Conservation (phyloP, 225 moss, liverwort and hornwort species). For the Marchantia polymorpha region DNA sequence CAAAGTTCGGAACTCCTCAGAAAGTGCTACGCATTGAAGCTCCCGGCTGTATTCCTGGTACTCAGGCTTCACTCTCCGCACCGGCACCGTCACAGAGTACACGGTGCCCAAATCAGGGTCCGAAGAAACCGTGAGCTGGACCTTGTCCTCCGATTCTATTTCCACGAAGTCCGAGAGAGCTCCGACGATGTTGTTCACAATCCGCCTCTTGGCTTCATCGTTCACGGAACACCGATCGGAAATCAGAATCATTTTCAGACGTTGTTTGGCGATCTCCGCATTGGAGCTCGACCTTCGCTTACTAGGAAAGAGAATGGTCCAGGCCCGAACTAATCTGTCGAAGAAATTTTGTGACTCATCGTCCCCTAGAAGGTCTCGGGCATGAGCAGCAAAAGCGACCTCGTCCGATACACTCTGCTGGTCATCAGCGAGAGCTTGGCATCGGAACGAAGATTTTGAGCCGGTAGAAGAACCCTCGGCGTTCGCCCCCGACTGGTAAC, state of each 20-base stretch:
- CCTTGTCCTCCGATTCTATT: slow-evolving; percentile 94
- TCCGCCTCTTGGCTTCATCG: slow-evolving; percentile 91
- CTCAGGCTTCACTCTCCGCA: slow-evolving; percentile 79
- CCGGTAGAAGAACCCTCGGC: too few relatives aligned
- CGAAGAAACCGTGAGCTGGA: slow-evolving; percentile 83
- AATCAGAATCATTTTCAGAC: slow-evolving; percentile 92
- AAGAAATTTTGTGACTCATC: slow-evolving; percentile 62
- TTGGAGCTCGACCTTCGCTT: slow-evolving; percentile 56
- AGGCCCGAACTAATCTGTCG: slow-evolving; percentile 69
- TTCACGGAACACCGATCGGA: slow-evolving; percentile 97
- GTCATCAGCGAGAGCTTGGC: slow-evolving; percentile 21
- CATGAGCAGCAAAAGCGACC: slow-evolving; percentile 22
- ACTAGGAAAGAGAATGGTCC: slow-evolving; percentile 77
- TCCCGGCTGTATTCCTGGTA: slow-evolving; percentile 88
- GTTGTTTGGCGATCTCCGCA: slow-evolving; percentile 84
- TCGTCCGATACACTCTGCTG: slow-evolving; percentile 15
- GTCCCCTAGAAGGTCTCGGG: slow-evolving; percentile 32
- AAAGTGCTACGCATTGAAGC: slow-evolving; percentile 60
- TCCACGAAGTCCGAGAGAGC: slow-evolving; percentile 96
- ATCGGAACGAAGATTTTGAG: neutral
- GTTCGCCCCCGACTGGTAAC: neutral
- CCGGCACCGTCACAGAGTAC: slow-evolving; percentile 88
- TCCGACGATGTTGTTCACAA: slow-evolving; percentile 86
- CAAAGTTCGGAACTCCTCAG: slow-evolving; percentile 51
- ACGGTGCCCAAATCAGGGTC: slow-evolving; percentile 88